A percentile compares a stretch with the other conserved stretches of the same genome.
phyloP scores from a whole-genome alignment of 345 rosid genomes.

The Turritis glabra region DNA sequence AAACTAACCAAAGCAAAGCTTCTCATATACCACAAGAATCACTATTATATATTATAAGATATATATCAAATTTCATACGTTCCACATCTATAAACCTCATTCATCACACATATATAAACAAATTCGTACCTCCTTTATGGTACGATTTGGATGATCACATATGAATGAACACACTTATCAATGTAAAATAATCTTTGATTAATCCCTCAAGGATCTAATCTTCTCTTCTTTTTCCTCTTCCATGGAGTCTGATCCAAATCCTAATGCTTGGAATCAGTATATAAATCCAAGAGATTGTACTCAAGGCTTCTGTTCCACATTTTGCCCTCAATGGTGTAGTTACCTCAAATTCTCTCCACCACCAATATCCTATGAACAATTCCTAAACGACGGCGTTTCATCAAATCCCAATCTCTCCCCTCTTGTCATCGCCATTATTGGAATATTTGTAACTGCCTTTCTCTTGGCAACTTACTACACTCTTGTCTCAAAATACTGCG shows the following conservation, averaged over 20 bases:
- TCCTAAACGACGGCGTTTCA: conserved; percentile 40
- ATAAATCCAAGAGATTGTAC: conserved; percentile 72
- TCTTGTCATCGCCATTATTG: conserved; percentile 75
- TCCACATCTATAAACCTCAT: conserved; percentile 10
- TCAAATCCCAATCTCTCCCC: conserved; percentile 73
- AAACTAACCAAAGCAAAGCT: conserved; percentile 34
- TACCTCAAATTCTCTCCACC: conserved; percentile 65
- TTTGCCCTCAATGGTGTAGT: conserved; percentile 85
- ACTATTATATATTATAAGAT: conserved; percentile 15
- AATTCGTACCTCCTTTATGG: conserved; percentile 6
- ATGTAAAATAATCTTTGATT: conserved; percentile 11
- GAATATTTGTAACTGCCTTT: conserved; percentile 73
- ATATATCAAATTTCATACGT: conserved; percentile 3
- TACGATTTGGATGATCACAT: conserved; percentile 17
- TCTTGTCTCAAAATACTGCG: conserved; percentile 71
- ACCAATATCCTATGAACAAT: conserved; percentile 45
- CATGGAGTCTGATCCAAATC: conserved; percentile 42
- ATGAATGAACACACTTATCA: background rate
- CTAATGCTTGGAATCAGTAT: conserved; percentile 56
- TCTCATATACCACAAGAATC: conserved; percentile 28
- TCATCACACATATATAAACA: conserved; percentile 21
- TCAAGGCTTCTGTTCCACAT: conserved; percentile 65
- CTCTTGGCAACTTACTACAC: conserved; percentile 77
- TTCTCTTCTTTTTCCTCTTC: background rate
- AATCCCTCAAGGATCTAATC: conserved; percentile 13